phyloP scores from a whole-genome alignment of 257 asterid species.

The Plantago ovata region DNA sequence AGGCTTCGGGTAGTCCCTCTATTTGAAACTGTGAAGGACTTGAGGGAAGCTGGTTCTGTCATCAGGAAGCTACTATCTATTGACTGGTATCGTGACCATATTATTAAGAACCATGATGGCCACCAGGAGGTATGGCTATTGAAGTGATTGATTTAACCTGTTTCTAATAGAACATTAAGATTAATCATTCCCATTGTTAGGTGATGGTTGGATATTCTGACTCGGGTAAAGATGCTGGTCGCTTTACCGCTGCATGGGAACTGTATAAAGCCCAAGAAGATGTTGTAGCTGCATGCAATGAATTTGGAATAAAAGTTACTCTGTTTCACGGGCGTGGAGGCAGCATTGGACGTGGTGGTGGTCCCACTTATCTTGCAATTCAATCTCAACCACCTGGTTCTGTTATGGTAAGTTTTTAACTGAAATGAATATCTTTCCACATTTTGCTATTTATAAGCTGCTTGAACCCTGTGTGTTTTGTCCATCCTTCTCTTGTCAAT shows the following conservation, averaged over 20 bases:
- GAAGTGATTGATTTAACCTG: neutral
- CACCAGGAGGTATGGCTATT: slow-evolving; percentile 76
- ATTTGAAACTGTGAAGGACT: slow-evolving; percentile 95
- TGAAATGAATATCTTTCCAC: slow-evolving; percentile 6
- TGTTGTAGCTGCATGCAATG: slow-evolving; percentile 90
- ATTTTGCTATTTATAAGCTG: neutral
- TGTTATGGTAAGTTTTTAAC: slow-evolving; percentile 63
- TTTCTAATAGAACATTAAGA: neutral
- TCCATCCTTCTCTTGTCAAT: neutral
- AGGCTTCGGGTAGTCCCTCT: slow-evolving; percentile 96
- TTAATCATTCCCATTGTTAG: slow-evolving; percentile 20
- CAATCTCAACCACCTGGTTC: slow-evolving; percentile 99
- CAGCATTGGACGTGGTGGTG: slow-evolving; percentile 99
- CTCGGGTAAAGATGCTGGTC: slow-evolving; percentile 99
- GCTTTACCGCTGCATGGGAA: slow-evolving; percentile 97
- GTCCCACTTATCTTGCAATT: slow-evolving; percentile 91
- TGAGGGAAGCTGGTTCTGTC: slow-evolving; percentile 90
- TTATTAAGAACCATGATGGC: slow-evolving; percentile 74
- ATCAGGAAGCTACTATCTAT: slow-evolving; percentile 76
- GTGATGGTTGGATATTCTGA: slow-evolving; percentile 99
- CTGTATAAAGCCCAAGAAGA: slow-evolving; percentile 98
- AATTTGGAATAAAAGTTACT: slow-evolving; percentile 78
- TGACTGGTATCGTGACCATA: slow-evolving; percentile 84
- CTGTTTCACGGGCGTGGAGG: slow-evolving; percentile 99
- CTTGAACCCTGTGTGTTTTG: neutral